Conservation (phyloP, 2,329 filamentous ascomycete genomes). For the Ceratocystis smalleyi region DNA sequence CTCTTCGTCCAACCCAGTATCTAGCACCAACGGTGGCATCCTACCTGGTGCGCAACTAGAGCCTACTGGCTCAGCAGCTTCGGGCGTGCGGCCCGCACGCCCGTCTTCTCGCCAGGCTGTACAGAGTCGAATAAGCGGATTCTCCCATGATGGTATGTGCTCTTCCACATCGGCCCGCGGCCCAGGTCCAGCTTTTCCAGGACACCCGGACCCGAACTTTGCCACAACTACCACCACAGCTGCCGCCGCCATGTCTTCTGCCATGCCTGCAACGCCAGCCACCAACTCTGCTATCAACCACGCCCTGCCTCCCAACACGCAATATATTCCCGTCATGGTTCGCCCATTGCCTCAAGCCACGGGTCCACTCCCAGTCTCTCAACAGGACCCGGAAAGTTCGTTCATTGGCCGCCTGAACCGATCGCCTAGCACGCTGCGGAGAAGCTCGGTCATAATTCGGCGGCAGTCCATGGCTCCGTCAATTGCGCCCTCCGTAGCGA, state of each 20-base stretch:
- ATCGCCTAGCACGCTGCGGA: constrained; percentile 12
- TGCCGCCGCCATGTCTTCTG: not conserved
- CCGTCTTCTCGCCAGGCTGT: constrained; percentile 14
- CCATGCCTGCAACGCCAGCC: not conserved
- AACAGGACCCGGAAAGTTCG: constrained; percentile 10
- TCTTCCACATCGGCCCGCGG: constrained; percentile 8
- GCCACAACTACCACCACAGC: not conserved
- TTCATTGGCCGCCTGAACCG: constrained; percentile 11
- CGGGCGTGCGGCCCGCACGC: constrained; percentile 11
- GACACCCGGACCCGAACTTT: constrained; percentile 5
- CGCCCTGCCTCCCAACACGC: not conserved
- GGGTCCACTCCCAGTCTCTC: constrained; percentile 4
- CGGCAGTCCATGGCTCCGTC: constrained; percentile 12
- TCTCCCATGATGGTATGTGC: constrained; percentile 11
- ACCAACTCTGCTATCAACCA: not conserved
- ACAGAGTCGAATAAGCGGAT: constrained; percentile 9
- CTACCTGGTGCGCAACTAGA: constrained; percentile 8
- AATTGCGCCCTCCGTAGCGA: constrained; percentile 8
- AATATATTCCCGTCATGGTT: constrained; percentile 12
- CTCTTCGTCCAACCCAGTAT: not conserved
- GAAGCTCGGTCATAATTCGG: constrained; percentile 12
- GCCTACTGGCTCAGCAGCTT: constrained; percentile 12
- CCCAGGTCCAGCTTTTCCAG: constrained; percentile 3
- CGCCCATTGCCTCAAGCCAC: constrained; percentile 6
- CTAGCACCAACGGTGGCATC: not conserved